phyloP scores from a whole-genome alignment of 2,329 filamentous ascomycete species.

The Colletotrichum plurivorum region DNA sequence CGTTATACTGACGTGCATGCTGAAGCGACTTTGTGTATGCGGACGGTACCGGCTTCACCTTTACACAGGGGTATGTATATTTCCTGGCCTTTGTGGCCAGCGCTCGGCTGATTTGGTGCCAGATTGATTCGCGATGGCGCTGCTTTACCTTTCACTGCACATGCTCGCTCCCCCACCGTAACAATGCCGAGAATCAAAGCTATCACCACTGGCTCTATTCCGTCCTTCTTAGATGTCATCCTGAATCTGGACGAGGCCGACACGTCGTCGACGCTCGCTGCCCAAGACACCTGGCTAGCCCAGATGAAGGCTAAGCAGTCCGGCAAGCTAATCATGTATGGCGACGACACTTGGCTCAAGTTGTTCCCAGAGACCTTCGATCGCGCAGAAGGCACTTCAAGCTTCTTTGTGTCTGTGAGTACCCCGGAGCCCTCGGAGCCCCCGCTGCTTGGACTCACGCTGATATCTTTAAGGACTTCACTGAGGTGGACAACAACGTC shows the following conservation, averaged over 20 bases:
- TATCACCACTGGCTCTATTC: constrained; percentile 97
- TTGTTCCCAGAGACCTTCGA: constrained; percentile 92
- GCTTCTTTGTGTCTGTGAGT: constrained; percentile 96
- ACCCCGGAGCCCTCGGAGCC: constrained; percentile 43
- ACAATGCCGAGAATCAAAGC: constrained; percentile 99
- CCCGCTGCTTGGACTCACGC: constrained; percentile 39
- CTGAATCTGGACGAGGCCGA: constrained; percentile 97
- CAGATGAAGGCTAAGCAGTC: constrained; percentile 83
- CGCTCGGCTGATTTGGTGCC: constrained; percentile 24
- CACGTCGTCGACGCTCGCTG: constrained; percentile 86
- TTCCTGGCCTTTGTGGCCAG: not conserved
- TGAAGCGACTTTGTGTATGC: constrained; percentile 92
- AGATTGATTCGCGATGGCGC: constrained; percentile 87
- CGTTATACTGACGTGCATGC: constrained; percentile 40
- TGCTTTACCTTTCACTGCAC: constrained; percentile 93
- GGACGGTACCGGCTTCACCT: constrained; percentile 83
- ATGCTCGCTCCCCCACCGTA: constrained; percentile 96
- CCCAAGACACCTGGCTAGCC: constrained; percentile 95
- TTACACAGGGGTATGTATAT: constrained; percentile 83
- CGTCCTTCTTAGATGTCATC: constrained; percentile 96
- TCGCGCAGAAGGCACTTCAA: constrained; percentile 91
- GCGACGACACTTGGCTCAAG: constrained; percentile 98
- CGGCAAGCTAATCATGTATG: constrained; percentile 92
- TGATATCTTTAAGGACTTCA: constrained; percentile 80
- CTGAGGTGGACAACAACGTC: constrained; percentile 97